A percentile compares a stretch with the other conserved stretches of the same genome.
phyloP scores from a whole-genome alignment of 2,329 filamentous ascomycete species.

The Cephalotrichum gorgonifer region DNA sequence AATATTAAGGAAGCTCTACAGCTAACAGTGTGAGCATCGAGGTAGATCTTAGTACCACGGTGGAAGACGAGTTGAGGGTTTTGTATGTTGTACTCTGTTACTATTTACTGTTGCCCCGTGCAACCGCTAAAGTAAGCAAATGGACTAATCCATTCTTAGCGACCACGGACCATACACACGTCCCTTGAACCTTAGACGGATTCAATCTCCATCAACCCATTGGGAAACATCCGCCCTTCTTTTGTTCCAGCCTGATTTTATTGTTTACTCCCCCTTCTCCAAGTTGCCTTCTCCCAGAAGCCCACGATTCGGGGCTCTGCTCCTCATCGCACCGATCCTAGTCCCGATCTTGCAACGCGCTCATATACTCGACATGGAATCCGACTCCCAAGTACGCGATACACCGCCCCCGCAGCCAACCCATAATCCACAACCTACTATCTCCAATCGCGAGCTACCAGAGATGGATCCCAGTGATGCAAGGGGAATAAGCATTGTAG shows the following conservation, averaged over 20 bases:
- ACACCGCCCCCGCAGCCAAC: background rate
- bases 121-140: background rate
- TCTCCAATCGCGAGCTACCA: background rate
- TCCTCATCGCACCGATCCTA: conserved; percentile 23
- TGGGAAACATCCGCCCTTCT: background rate
- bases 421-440: background rate
- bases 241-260: background rate
- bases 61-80: too few species aligned
- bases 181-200: background rate
- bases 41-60: too few species aligned
- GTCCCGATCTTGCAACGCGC: conserved; percentile 13
- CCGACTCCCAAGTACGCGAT: conserved; percentile 14
- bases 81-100: background rate
- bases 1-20: too few species aligned
- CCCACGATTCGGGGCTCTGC: conserved; percentile 21
- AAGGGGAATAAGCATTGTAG: background rate
- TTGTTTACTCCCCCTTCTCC: background rate
- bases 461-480: background rate
- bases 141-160: too few species aligned
- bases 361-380: conserved; percentile 19
- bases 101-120: background rate
- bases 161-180: background rate
- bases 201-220: background rate
- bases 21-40: too few species aligned
- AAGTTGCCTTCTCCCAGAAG: conserved; percentile 1